A percentile compares a stretch with the other conserved stretches of the same genome.
These are phyloP conservation scores for Acanthamoeba royreba DNA, from an alignment of 208 protist species.

Conservation along the genomic window DNA sequence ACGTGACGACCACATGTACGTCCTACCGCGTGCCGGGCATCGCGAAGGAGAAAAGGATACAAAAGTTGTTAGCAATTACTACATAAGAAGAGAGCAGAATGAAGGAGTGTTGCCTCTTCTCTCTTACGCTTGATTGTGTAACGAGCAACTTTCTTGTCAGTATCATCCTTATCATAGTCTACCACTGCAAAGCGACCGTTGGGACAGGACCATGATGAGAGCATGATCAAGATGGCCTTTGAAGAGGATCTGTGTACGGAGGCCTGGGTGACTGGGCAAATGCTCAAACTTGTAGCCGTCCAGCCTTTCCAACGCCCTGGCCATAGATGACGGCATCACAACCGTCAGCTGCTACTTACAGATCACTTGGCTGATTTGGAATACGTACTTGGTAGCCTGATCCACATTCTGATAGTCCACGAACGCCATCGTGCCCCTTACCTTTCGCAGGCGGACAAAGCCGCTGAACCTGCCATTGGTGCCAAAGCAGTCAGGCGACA, in stretches of 20 bases:
- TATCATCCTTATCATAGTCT: neutral
- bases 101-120: neutral
- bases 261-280: neutral
- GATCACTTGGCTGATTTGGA: too few species aligned
- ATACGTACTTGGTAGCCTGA: neutral
- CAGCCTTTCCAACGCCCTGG: neutral
- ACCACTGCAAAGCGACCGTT: neutral
- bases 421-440: neutral
- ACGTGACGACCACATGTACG: neutral
- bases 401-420: neutral
- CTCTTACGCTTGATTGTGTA: conserved; percentile 2
- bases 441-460: neutral
- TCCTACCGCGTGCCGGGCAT: neutral
- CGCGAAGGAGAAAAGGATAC: neutral
- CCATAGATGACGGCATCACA: neutral
- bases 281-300: neutral
- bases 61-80: neutral
- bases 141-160: neutral
- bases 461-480: conserved; percentile 15
- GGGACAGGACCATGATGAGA: neutral
- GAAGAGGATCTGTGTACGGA: neutral
- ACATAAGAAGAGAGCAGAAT: neutral
- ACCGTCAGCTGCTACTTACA: neutral
- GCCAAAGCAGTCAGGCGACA: too few species aligned
- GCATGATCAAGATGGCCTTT: neutral